Conservation (phyloP, 202 grass and related monocot species). For the Alloteropsis angusta region DNA sequence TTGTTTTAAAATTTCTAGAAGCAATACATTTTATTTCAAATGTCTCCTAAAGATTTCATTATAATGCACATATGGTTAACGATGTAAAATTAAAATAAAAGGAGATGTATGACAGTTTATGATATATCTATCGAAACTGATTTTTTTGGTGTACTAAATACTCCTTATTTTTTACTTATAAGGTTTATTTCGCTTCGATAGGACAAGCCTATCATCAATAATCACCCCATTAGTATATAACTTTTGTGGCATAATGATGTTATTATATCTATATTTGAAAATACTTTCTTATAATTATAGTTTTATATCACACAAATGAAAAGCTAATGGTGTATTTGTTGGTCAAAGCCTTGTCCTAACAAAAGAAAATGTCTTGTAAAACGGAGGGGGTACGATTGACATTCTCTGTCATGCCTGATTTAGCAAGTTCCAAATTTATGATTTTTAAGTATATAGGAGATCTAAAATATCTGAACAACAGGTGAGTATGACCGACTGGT, state of each 20-base stretch:
- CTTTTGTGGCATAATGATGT: too few relatives aligned
- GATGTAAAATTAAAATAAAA: not conserved
- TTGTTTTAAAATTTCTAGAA: not conserved
- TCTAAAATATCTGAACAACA: not conserved
- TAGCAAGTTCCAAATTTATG: not conserved
- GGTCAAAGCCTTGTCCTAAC: too few relatives aligned
- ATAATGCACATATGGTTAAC: not conserved
- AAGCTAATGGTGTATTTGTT: too few relatives aligned
- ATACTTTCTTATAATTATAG: too few relatives aligned
- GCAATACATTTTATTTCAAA: not conserved
- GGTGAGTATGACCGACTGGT: not conserved
- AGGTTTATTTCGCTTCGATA: too few relatives aligned
- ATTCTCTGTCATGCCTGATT: not conserved
- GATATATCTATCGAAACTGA: not conserved
- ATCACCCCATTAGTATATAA: too few relatives aligned
- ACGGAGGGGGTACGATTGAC: not conserved
- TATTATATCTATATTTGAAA: too few relatives aligned
- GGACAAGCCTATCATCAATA: too few relatives aligned
- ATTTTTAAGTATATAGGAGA: not conserved
- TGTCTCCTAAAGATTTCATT: not conserved
- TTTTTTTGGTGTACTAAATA: not conserved
- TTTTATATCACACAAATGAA: too few relatives aligned
- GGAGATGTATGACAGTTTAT: not conserved
- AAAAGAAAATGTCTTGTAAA: not conserved
- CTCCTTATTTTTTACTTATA: too few relatives aligned